These are phyloP conservation scores for Ramaria rubella DNA, from an alignment of 768 basidiomycete species.

Conservation along the genomic window DNA sequence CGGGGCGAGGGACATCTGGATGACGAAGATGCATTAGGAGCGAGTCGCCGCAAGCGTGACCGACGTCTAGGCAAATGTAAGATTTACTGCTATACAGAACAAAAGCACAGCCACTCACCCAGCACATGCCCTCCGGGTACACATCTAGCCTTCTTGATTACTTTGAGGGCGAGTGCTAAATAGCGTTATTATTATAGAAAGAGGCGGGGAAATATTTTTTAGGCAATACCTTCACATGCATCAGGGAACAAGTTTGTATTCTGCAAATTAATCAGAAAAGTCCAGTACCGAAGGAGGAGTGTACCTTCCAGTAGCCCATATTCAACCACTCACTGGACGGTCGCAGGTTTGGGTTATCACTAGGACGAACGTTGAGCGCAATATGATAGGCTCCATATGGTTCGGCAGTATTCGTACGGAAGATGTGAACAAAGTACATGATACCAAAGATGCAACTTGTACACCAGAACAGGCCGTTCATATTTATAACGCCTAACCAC, in stretches of 20 bases:
- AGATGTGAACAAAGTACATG: background rate
- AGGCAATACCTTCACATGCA: slow-evolving; percentile 49
- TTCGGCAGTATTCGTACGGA: slow-evolving; percentile 27
- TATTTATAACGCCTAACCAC: background rate
- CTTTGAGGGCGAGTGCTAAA: slow-evolving; percentile 45
- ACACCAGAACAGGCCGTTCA: background rate
- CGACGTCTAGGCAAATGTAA: slow-evolving; percentile 44
- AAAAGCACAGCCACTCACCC: slow-evolving; percentile 32
- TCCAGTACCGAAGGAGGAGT: slow-evolving; percentile 8
- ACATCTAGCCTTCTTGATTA: slow-evolving; percentile 38
- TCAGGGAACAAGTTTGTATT: slow-evolving; percentile 45
- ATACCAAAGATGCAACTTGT: background rate
- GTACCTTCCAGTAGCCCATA: slow-evolving; percentile 64
- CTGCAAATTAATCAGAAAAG: slow-evolving; percentile 23
- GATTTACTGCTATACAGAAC: background rate
- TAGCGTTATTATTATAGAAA: background rate
- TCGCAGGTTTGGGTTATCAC: slow-evolving; percentile 22
- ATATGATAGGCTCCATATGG: slow-evolving; percentile 58
- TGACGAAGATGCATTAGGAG: slow-evolving; percentile 47
- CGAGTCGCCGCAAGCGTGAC: slow-evolving; percentile 64
- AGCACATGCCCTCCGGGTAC: slow-evolving; percentile 41
- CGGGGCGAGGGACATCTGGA: slow-evolving; percentile 39
- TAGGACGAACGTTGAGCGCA: slow-evolving; percentile 39
- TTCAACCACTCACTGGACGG: slow-evolving; percentile 65
- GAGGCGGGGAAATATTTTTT: background rate